Evolutionary conservation across 2,329 filamentous ascomycete genomes (phyloP).

Genomic region (Davidsoniella virescens): DNA sequence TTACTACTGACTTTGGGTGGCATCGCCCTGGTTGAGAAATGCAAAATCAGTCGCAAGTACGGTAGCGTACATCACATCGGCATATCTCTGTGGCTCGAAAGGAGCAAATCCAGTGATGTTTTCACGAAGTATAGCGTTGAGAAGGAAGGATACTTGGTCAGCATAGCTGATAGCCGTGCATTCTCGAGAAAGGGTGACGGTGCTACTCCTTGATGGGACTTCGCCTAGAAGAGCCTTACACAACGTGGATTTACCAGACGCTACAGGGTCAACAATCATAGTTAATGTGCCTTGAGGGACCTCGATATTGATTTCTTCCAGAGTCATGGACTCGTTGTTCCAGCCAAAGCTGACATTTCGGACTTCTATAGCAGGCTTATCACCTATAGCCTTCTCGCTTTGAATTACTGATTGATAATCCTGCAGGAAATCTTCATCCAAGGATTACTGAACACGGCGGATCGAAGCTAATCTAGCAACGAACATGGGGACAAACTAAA

Average conservation of each 20-base stretch:
- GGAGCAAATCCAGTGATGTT: conserved; percentile 23
- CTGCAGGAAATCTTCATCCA: conserved; percentile 4
- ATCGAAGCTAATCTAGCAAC: conserved; percentile 12
- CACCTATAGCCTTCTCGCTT: not conserved
- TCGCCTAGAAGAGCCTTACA: conserved; percentile 22
- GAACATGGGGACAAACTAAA: conserved; percentile 14
- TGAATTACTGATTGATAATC: conserved; percentile 8
- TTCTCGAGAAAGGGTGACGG: conserved; percentile 9
- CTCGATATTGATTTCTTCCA: conserved; percentile 20
- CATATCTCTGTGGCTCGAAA: conserved; percentile 21
- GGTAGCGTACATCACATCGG: conserved; percentile 21
- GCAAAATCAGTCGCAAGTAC: conserved; percentile 20
- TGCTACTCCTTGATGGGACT: conserved; percentile 14
- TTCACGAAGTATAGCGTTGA: conserved; percentile 21
- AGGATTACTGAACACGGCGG: conserved; percentile 12
- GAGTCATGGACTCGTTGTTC: conserved; percentile 15
- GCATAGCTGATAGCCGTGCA: conserved; percentile 18
- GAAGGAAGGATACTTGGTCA: conserved; percentile 20
- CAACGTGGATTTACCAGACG: conserved; percentile 23
- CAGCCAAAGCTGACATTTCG: conserved; percentile 16
- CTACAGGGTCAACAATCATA: conserved; percentile 25
- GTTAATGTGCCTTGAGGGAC: conserved; percentile 21
- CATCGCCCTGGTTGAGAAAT: conserved; percentile 21
- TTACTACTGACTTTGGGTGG: conserved; percentile 24
- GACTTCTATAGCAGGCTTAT: conserved; percentile 4